These are phyloP conservation scores for Hypoxylon sp. DNA, from an alignment of 2,329 filamentous ascomycete species.

Conservation along the genomic window DNA sequence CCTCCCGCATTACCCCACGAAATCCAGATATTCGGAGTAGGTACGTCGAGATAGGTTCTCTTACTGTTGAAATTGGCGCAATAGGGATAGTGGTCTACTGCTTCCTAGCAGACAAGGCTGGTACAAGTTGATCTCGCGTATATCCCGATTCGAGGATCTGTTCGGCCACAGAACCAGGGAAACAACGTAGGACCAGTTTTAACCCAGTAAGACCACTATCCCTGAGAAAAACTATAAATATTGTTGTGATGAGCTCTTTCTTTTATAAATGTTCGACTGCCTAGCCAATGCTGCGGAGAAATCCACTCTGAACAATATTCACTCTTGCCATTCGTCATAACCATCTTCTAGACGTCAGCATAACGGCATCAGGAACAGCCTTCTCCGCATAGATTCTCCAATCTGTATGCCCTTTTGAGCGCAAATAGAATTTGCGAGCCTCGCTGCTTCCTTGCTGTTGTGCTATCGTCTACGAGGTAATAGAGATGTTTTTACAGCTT, in stretches of 20 bases:
- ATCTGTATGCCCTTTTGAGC: neutral
- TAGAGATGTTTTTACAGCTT: neutral
- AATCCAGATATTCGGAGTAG: conserved; percentile 23
- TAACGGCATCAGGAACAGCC: conserved; percentile 6
- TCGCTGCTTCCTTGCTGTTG: conserved; percentile 12
- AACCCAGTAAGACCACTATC: conserved; percentile 13
- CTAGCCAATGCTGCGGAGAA: conserved; percentile 53
- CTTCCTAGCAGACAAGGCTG: conserved; percentile 16
- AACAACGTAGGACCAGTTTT: conserved; percentile 4
- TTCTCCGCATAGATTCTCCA: neutral
- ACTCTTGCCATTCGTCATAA: conserved; percentile 13
- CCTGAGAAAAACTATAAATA: conserved; percentile 12
- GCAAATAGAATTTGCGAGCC: neutral
- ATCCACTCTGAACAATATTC: conserved; percentile 49
- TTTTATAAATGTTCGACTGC: conserved; percentile 55
- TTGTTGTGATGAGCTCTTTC: conserved; percentile 51
- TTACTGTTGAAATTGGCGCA: conserved; percentile 20
- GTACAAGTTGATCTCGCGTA: conserved; percentile 10
- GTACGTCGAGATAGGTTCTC: conserved; percentile 27
- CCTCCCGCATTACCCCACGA: conserved; percentile 13
- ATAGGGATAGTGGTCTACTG: conserved; percentile 20
- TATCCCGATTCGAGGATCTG: conserved; percentile 15
- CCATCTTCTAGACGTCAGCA: conserved; percentile 24
- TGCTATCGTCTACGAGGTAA: conserved; percentile 25
- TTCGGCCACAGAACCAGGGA: conserved; percentile 4